These are phyloP conservation scores for Catharanthus roseus DNA, from an alignment of 257 asterid genomes.

Conservation along the genomic window DNA sequence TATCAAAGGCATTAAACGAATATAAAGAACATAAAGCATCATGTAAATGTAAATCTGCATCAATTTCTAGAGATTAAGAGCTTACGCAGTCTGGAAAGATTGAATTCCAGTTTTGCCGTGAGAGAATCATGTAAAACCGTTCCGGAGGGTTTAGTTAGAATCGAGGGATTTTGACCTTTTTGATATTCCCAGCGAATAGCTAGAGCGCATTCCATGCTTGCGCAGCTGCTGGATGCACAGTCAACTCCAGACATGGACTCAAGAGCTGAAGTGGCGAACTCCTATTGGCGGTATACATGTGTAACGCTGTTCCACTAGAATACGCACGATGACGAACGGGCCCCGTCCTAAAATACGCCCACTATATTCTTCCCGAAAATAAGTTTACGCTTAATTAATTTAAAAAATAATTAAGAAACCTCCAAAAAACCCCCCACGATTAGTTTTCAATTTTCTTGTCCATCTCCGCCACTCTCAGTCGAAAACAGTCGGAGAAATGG, in stretches of 20 bases:
- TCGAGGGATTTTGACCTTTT: too few relatives aligned
- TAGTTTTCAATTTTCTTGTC: not conserved
- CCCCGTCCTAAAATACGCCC: too few relatives aligned
- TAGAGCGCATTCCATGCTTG: too few relatives aligned
- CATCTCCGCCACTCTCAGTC: not conserved
- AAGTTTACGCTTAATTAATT: too few relatives aligned
- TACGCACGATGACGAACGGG: not conserved
- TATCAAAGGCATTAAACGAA: not conserved
- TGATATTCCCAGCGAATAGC: too few relatives aligned
- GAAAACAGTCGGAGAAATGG: slow-evolving; percentile 36
- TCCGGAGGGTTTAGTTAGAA: too few relatives aligned
- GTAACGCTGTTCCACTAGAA: not conserved
- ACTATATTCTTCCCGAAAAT: too few relatives aligned
- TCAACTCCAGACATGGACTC: not conserved
- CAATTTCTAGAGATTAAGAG: not conserved
- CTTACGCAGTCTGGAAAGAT: not conserved
- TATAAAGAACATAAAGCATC: not conserved
- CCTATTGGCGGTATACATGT: slow-evolving; percentile 17
- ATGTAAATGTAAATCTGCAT: not conserved
- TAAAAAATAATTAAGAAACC: slow-evolving; percentile 5
- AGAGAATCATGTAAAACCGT: too few relatives aligned
- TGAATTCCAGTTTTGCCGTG: too few relatives aligned
- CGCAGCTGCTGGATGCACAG: too few relatives aligned
- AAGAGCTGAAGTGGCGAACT: slow-evolving; percentile 13
- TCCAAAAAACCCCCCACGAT: slow-evolving; percentile 6